Percentiles rank a stretch among this genome's conserved stretches.
Conservation (phyloP, 768 basidiomycete genomes). For the Obba rivulosa region DNA sequence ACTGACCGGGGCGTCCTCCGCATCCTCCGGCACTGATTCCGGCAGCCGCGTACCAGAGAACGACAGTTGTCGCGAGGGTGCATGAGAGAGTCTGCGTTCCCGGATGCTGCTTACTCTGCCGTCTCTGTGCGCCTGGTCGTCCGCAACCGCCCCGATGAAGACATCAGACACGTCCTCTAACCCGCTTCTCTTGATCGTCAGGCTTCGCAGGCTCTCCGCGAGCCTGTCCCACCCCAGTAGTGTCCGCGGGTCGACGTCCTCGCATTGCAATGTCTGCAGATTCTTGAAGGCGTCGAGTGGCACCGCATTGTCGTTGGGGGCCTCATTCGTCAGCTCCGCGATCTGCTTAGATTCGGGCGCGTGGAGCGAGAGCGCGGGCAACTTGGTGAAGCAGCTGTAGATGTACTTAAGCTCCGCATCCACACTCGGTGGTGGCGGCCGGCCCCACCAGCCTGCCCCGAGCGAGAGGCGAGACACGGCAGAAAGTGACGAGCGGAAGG, state of each 20-base stretch:
- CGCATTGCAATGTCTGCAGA: conserved; percentile 66
- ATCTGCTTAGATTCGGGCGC: conserved; percentile 64
- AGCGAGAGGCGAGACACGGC: conserved; percentile 73
- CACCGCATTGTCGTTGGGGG: conserved; percentile 67
- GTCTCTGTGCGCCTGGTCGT: conserved; percentile 63
- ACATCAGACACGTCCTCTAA: conserved; percentile 76
- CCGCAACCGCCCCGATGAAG: conserved; percentile 70
- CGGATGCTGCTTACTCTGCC: conserved; percentile 45
- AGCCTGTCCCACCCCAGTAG: conserved; percentile 82
- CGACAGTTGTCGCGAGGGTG: conserved; percentile 35
- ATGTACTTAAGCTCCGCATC: conserved; percentile 80
- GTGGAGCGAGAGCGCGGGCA: conserved; percentile 70
- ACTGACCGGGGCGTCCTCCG: conserved; percentile 25
- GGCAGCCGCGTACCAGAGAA: conserved; percentile 49
- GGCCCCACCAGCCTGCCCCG: conserved; percentile 68
- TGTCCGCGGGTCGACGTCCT: conserved; percentile 77
- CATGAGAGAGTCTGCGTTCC: conserved; percentile 32
- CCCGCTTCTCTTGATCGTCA: conserved; percentile 77
- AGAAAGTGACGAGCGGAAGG: conserved; percentile 72
- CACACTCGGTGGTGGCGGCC: conserved; percentile 49
- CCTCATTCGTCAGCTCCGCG: conserved; percentile 61
- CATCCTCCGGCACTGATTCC: conserved; percentile 51
- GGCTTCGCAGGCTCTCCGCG: conserved; percentile 60
- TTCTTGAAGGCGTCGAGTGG: conserved; percentile 86
- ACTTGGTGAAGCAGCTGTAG: conserved; percentile 86